phyloP scores from a whole-genome alignment of 352 stramenopile species.

The Plasmopara viticola region DNA sequence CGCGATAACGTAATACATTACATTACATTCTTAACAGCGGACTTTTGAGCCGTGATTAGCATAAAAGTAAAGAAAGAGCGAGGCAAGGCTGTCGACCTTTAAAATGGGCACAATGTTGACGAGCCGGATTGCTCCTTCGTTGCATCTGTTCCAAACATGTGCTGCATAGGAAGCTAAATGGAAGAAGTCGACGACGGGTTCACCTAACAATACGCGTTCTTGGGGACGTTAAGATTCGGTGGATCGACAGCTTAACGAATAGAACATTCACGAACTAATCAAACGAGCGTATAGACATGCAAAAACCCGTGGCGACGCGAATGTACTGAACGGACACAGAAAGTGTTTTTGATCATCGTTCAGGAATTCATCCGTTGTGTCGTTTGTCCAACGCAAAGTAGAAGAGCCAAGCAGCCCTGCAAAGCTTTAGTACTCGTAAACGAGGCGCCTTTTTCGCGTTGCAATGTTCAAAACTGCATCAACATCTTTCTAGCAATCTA shows the following conservation, averaged over 20 bases:
- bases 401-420: too few species aligned
- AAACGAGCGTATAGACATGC: neutral
- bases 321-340: neutral
- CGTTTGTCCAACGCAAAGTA: too few species aligned
- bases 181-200: too few species aligned
- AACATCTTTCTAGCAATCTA: too few species aligned
- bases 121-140: neutral
- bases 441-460: too few species aligned
- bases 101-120: neutral
- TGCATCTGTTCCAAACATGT: neutral
- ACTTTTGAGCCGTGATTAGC: neutral
- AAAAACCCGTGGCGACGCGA: neutral
- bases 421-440: too few species aligned
- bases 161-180: too few species aligned
- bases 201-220: too few species aligned
- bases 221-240: neutral
- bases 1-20: too few species aligned
- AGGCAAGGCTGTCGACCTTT: neutral
- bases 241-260: neutral
- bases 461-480: too few species aligned
- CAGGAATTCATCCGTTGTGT: too few species aligned
- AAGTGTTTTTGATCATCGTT: too few species aligned
- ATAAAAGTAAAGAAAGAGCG: neutral
- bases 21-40: neutral
- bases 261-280: neutral